A percentile compares a stretch with the other conserved stretches of the same genome.
Evolutionary conservation across 2,329 filamentous ascomycete species (phyloP).

Genomic region (Cercospora beticola): DNA sequence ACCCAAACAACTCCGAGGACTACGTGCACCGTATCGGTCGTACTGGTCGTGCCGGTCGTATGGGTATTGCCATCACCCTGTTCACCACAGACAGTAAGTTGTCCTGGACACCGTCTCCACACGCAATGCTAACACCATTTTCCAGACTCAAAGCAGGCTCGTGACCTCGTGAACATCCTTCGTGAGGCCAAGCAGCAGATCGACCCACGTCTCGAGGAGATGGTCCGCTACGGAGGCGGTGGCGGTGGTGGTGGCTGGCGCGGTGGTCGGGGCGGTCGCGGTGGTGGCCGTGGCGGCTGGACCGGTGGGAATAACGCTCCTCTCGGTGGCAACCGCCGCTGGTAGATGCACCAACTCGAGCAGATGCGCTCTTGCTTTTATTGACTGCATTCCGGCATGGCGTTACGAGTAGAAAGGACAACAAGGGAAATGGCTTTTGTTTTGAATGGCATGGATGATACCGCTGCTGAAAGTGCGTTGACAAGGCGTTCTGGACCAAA

Average conservation of each 20-base stretch:
- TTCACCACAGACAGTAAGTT: conserved; percentile 98
- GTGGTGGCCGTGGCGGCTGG: conserved; percentile 50
- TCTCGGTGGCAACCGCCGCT: conserved; percentile 56
- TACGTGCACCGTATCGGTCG: conserved; percentile 69
- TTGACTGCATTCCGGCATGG: conserved; percentile 24
- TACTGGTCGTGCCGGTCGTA: conserved; percentile 74
- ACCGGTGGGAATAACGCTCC: conserved; percentile 60
- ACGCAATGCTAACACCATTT: conserved; percentile 34
- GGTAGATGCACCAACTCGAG: conserved; percentile 42
- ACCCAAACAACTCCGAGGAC: conserved; percentile 85
- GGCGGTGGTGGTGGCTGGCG: conserved; percentile 66
- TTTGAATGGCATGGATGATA: conserved; percentile 14
- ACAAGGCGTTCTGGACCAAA: conserved; percentile 1
- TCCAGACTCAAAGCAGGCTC: conserved; percentile 64
- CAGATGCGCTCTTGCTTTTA: background rate
- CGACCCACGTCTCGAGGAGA: conserved; percentile 91
- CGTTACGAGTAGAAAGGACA: conserved; percentile 24
- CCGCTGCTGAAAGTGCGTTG: conserved; percentile 14
- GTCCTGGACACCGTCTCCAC: conserved; percentile 14
- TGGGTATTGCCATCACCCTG: conserved; percentile 94
- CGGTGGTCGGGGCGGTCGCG: conserved; percentile 51
- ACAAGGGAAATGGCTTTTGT: conserved; percentile 9
- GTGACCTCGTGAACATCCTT: conserved; percentile 90
- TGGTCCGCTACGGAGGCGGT: conserved; percentile 87
- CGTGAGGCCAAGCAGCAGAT: conserved; percentile 97